Conservation (phyloP, 1,284 basidiomycete species). For the Ceratobasidium sp. region DNA sequence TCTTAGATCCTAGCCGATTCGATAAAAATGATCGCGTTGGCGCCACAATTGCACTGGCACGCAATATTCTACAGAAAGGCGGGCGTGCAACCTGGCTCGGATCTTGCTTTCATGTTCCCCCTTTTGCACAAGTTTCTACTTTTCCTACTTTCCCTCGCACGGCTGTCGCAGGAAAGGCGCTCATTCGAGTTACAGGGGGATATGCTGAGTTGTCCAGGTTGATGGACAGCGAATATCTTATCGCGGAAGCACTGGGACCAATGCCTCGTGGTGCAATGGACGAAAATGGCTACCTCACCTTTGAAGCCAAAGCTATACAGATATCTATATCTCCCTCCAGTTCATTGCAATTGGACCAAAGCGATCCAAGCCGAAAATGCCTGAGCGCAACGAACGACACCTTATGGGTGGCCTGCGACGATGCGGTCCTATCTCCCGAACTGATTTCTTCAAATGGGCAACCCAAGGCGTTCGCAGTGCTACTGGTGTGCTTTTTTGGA, state of each 20-base stretch:
- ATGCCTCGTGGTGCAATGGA: constrained; percentile 15
- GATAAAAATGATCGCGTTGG: not conserved
- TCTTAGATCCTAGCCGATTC: not conserved
- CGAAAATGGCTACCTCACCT: not conserved
- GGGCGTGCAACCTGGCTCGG: not conserved
- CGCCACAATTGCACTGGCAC: not conserved
- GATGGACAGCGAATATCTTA: constrained; percentile 8
- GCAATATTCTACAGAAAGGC: not conserved
- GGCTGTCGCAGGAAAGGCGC: no score
- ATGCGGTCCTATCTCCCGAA: no score
- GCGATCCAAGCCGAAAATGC: no score
- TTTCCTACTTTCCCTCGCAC: constrained; percentile 7
- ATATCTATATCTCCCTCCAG: not conserved
- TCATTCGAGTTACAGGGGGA: not conserved
- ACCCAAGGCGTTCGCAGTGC: not conserved
- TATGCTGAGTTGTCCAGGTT: not conserved
- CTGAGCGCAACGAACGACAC: not conserved
- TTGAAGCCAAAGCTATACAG: constrained; percentile 1
- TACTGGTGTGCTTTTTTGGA: not conserved
- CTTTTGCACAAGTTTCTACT: not conserved
- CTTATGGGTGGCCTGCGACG: not conserved
- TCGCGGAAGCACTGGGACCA: not conserved
- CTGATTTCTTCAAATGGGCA: no score
- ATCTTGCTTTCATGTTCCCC: not conserved
- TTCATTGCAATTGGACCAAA: no score